A percentile compares a stretch with the other conserved stretches of the same genome.
These are phyloP conservation scores for Sphaerulina musiva DNA, from an alignment of 2,329 filamentous ascomycete species.

Conservation along the genomic window DNA sequence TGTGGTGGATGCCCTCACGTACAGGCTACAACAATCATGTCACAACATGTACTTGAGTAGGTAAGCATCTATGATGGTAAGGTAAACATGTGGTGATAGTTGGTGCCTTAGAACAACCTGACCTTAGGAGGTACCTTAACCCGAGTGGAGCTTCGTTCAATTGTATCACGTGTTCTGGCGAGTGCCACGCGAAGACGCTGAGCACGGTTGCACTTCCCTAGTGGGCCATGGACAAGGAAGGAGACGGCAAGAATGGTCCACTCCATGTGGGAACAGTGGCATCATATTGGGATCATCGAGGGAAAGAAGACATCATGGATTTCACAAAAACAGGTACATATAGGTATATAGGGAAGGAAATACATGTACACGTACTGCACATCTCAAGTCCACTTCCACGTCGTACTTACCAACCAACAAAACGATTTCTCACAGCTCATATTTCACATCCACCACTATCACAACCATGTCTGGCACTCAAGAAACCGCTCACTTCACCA, in stretches of 20 bases:
- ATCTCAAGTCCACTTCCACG: neutral
- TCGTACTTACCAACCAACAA: neutral
- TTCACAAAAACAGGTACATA: too few relatives aligned
- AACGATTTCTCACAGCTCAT: too few relatives aligned
- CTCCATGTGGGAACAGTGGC: too few relatives aligned
- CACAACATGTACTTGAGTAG: neutral
- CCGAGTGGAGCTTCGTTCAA: too few relatives aligned
- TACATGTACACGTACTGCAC: neutral
- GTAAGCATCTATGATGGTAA: neutral
- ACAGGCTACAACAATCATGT: neutral
- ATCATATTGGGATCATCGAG: too few relatives aligned
- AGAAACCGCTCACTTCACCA: constrained; percentile 44
- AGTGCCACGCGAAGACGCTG: neutral
- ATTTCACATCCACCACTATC: neutral
- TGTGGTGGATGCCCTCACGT: neutral
- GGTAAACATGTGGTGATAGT: too few relatives aligned
- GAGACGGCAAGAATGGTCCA: too few relatives aligned
- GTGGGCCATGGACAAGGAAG: too few relatives aligned
- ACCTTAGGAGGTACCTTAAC: too few relatives aligned
- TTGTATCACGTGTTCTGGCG: neutral
- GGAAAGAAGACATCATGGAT: too few relatives aligned
- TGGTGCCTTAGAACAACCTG: too few relatives aligned
- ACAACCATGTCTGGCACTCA: constrained; percentile 31
- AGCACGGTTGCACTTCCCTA: too few relatives aligned
- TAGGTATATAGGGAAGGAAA: neutral